phyloP scores from a whole-genome alignment of 495 filamentous ascomycete species.

The Neurospora sp. region DNA sequence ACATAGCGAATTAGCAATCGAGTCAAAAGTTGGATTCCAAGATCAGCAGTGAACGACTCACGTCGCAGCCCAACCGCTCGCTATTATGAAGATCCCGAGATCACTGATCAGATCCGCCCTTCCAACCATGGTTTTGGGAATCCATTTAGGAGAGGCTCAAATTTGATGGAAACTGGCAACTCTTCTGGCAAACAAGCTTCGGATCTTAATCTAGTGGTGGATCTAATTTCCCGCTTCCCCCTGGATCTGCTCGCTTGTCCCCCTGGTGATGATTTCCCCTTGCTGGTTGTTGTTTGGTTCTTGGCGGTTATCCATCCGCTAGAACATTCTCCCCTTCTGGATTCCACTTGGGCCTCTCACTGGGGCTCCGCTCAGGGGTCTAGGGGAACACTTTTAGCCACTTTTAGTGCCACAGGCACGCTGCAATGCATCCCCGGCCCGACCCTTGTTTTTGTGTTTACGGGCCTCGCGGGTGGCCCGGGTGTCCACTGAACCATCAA shows the following conservation, averaged over 20 bases:
- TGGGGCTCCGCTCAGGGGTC: not conserved
- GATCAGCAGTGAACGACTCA: not conserved
- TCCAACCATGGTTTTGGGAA: not conserved
- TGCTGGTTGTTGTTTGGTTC: not conserved
- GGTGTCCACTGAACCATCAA: not conserved
- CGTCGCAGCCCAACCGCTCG: not conserved
- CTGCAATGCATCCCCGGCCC: not conserved
- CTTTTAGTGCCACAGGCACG: not conserved
- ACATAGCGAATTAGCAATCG: not conserved
- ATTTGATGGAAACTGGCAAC: not conserved
- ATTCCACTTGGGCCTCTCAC: not conserved
- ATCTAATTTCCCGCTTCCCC: not conserved
- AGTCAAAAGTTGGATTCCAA: not conserved
- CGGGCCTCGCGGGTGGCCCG: not conserved
- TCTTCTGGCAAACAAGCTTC: not conserved
- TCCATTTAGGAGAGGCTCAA: not conserved
- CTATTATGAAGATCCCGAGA: not conserved
- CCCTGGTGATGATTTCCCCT: not conserved
- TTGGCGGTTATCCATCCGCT: not conserved
- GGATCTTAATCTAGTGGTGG: not conserved
- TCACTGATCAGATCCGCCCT: not conserved
- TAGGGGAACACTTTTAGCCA: not conserved
- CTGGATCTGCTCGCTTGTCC: not conserved
- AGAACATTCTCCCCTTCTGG: not conserved
- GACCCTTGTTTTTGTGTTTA: not conserved